Percentiles rank a stretch among this genome's conserved stretches.
These are phyloP conservation scores for Papiliotrema terrestris DNA, from an alignment of 1,284 basidiomycete genomes.

Conservation along the genomic window DNA sequence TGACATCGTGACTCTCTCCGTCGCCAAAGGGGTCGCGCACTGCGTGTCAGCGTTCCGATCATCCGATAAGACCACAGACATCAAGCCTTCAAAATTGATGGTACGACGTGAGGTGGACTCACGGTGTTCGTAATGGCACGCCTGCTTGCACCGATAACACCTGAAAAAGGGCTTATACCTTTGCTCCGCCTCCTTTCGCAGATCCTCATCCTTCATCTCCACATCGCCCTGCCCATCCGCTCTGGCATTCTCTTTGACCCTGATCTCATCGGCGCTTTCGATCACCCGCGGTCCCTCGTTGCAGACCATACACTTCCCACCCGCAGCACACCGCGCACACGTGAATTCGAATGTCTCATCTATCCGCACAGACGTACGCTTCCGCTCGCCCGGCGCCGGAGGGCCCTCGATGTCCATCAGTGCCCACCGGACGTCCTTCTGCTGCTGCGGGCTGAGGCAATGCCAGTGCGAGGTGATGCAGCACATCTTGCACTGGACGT, in stretches of 20 bases:
- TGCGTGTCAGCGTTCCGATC: conserved; percentile 2
- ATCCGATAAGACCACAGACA: background rate
- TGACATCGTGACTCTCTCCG: conserved; percentile 12
- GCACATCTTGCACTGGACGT: conserved; percentile 63
- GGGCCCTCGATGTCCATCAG: conserved; percentile 51
- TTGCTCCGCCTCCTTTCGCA: background rate
- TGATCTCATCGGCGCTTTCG: background rate
- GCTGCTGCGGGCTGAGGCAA: conserved; percentile 64
- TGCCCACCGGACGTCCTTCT: conserved; percentile 67
- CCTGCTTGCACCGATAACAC: conserved; percentile 71
- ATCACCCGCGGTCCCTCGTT: conserved; percentile 47
- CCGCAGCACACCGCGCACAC: conserved; percentile 70
- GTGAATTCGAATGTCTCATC: conserved; percentile 71
- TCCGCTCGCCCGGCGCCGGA: conserved; percentile 47
- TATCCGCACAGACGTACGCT: conserved; percentile 49
- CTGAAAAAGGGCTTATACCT: conserved; percentile 57
- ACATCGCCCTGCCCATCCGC: background rate
- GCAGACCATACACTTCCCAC: conserved; percentile 73
- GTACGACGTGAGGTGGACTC: no score
- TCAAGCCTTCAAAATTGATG: no score
- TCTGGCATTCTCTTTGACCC: background rate
- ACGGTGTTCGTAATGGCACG: conserved; percentile 69
- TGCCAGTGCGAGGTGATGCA: conserved; percentile 72
- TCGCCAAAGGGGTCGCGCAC: conserved; percentile 21
- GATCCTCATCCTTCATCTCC: background rate